phyloP scores from a whole-genome alignment of 306 rosid species.

The Begonia fuchsioides region DNA sequence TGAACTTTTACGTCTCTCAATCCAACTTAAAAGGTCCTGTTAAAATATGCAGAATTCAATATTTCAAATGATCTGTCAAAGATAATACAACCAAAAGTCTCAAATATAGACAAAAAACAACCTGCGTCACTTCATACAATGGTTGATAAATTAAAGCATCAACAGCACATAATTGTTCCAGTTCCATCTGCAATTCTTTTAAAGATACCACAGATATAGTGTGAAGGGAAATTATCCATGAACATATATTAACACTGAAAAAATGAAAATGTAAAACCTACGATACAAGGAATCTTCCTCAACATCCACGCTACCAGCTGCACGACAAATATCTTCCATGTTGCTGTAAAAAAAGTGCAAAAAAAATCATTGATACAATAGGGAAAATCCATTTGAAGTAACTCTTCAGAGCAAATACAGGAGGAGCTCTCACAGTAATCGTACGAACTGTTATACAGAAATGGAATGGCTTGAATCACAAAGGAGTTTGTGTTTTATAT shows the following conservation, averaged over 20 bases:
- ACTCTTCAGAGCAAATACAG: too few relatives aligned
- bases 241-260: neutral
- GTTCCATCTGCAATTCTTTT: slow-evolving; percentile 67
- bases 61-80: slow-evolving; percentile 8
- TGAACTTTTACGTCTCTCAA: slow-evolving; percentile 40
- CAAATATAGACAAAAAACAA: slow-evolving; percentile 7
- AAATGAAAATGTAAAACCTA: slow-evolving; percentile 27
- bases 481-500: too few relatives aligned
- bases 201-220: slow-evolving; percentile 12
- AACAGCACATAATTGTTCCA: slow-evolving; percentile 42
- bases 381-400: too few relatives aligned
- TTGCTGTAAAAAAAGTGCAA: slow-evolving; percentile 49
- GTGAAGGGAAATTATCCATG: too few relatives aligned
- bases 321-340: slow-evolving; percentile 88
- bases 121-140: slow-evolving; percentile 81
- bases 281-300: slow-evolving; percentile 70
- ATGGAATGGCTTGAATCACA: too few relatives aligned
- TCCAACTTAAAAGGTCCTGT: slow-evolving; percentile 87
- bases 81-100: slow-evolving; percentile 6
- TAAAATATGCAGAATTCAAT: slow-evolving; percentile 12
- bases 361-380: too few relatives aligned
- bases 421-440: too few relatives aligned
- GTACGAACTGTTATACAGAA: too few relatives aligned
- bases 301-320: slow-evolving; percentile 79
- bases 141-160: slow-evolving; percentile 61